These are phyloP conservation scores for Irpex rosettiformis DNA, from an alignment of 1,284 basidiomycete genomes.

Conservation along the genomic window DNA sequence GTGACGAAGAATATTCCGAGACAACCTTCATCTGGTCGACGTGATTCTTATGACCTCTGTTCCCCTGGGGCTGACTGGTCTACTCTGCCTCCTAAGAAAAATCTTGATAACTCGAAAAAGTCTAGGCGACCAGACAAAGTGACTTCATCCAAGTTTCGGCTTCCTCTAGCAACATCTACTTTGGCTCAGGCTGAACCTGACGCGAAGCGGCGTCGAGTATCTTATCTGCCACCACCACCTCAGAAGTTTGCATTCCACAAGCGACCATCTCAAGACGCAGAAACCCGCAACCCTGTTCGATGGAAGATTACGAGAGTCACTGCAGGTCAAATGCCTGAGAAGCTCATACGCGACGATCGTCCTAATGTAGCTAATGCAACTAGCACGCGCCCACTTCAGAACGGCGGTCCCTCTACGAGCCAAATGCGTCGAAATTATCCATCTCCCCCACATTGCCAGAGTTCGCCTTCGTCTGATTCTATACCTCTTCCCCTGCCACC, in stretches of 20 bases:
- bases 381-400: neutral
- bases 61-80: slow-evolving; percentile 18
- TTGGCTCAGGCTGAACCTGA: neutral
- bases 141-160: slow-evolving; percentile 8
- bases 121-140: neutral
- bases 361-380: neutral
- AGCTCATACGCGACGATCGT: neutral
- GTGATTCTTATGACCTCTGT: slow-evolving; percentile 15
- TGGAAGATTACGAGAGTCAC: slow-evolving; percentile 13
- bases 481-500: neutral
- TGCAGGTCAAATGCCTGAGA: neutral
- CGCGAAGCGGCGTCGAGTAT: slow-evolving; percentile 1
- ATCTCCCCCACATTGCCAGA: slow-evolving; percentile 7
- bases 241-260: neutral
- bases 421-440: slow-evolving; percentile 4
- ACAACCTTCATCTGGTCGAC: neutral
- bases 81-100: slow-evolving; percentile 8
- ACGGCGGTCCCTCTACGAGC: neutral
- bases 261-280: neutral
- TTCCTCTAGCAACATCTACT: slow-evolving; percentile 3
- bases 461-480: slow-evolving; percentile 3
- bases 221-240: slow-evolving; percentile 14
- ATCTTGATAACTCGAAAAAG: neutral
- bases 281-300: neutral
- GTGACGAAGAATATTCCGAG: neutral